These are phyloP conservation scores for Penicillium janthinellum DNA, from an alignment of 2,329 filamentous ascomycete species.

Conservation along the genomic window DNA sequence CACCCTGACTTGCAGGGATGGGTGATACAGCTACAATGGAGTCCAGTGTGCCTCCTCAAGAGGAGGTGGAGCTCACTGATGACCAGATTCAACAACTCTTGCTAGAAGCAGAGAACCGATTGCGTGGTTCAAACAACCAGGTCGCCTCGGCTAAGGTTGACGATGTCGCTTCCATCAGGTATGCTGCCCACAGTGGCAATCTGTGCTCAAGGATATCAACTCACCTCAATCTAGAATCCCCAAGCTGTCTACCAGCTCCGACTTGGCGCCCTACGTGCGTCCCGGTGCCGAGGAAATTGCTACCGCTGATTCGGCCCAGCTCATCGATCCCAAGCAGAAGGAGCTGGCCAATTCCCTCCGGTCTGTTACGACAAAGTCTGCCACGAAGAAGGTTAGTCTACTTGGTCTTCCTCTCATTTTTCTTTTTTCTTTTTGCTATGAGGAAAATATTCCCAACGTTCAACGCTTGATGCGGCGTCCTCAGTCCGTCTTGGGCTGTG, in stretches of 20 bases:
- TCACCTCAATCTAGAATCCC: conserved; percentile 46
- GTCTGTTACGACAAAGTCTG: conserved; percentile 43
- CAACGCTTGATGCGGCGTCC: conserved; percentile 69
- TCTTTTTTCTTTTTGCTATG: conserved; percentile 53
- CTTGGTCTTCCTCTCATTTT: conserved; percentile 1
- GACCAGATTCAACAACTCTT: conserved; percentile 66
- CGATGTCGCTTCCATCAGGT: conserved; percentile 20
- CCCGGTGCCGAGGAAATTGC: conserved; percentile 57
- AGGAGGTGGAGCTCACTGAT: conserved; percentile 57
- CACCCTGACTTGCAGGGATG: conserved; percentile 23
- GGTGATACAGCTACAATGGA: conserved; percentile 15
- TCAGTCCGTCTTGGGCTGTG: conserved; percentile 77
- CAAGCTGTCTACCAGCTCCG: conserved; percentile 50
- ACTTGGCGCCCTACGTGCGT: conserved; percentile 58
- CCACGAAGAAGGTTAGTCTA: conserved; percentile 53
- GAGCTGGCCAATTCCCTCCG: conserved; percentile 20
- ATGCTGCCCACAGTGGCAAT: neutral
- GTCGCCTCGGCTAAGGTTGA: conserved; percentile 18
- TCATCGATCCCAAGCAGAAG: conserved; percentile 52
- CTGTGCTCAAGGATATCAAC: neutral
- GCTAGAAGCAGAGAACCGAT: conserved; percentile 62
- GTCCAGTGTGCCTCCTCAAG: conserved; percentile 17
- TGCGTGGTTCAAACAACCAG: conserved; percentile 42
- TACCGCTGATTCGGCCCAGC: conserved; percentile 54
- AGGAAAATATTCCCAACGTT: conserved; percentile 75